These are phyloP conservation scores for Gossypium mustelinum DNA, from an alignment of 345 rosid genomes.

Conservation along the genomic window DNA sequence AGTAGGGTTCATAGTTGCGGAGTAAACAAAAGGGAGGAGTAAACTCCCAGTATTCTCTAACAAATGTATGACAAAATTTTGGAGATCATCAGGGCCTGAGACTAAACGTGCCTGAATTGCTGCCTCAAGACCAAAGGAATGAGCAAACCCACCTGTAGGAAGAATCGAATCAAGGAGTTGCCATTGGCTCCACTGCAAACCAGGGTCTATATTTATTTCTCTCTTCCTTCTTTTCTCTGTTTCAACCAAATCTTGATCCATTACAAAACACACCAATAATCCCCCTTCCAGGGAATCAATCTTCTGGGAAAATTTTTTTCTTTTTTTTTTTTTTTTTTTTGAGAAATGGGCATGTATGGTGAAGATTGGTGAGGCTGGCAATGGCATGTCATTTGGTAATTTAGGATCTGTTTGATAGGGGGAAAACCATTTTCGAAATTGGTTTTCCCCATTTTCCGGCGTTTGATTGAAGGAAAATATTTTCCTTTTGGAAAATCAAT, in stretches of 20 bases:
- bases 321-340: not conserved
- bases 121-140: conserved; percentile 83
- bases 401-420: too few relatives aligned
- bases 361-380: not conserved
- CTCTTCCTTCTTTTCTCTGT: not conserved
- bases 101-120: conserved; percentile 63
- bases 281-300: not conserved
- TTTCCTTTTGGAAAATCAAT: too few relatives aligned
- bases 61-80: conserved; percentile 37
- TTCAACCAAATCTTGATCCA: conserved; percentile 12
- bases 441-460: too few relatives aligned
- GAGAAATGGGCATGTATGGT: not conserved
- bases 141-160: conserved; percentile 91
- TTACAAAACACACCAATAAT: not conserved
- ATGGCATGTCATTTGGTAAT: too few relatives aligned
- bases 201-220: not conserved
- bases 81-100: conserved; percentile 45
- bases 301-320: not conserved
- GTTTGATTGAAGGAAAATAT: too few relatives aligned
- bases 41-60: conserved; percentile 72
- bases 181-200: conserved; percentile 84
- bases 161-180: conserved; percentile 85
- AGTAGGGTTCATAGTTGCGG: conserved; percentile 40
- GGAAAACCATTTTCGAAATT: too few relatives aligned
- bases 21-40: conserved; percentile 22